Evolutionary conservation across 2,329 filamentous ascomycete genomes (phyloP), one percentile per base, ranked within the genome.

Genomic region (Emergomyces orientalis): DNA sequence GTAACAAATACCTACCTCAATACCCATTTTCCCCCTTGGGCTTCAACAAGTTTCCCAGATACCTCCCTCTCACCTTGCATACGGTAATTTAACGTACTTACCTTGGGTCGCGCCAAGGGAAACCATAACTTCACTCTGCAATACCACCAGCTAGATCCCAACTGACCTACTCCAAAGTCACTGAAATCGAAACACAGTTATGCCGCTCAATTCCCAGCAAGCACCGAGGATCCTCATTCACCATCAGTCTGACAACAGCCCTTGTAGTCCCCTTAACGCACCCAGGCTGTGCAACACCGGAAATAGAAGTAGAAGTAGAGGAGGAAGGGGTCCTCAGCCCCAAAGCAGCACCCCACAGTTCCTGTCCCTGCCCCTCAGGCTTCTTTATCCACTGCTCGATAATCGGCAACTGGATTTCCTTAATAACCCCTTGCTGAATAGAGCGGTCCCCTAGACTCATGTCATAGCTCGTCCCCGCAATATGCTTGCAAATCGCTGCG

Each of bases 401-500:
- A 43, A 65, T 57, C 47, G 61, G 61, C 30, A 64, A 43, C 32
- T 64, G 54, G 30, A 64, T 54, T 2, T 64, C 56, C 19, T 25
- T 61, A 25, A 61, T 51, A 8, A 67, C 62, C 2, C 30, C 54
- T 30, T 63, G 62, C 19, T 65, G 32, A 39, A 65, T 64, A 27
- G 55, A 63, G 4, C 63, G 61, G 47, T 61, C 64, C n/a, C 65
- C 65, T 19, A 59, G 49, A 9, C 25, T 61, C 22, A 49, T 32
- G 47, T 59, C 39, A 41, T 65, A 65, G 45, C 39, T 27, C 11
- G 14, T 43, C 30, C 43, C 25, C 9, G 45, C 62, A 17, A 65
- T 41, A 54, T 27, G 22, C 8, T n/a, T n/a, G 54, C 59, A 63
- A 19, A 61, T 59, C 13, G 39, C 52, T 11, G 41, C 32, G 17